Evolutionary conservation across 495 filamentous ascomycete species (phyloP).

Genomic region (Penicillium steckii): DNA sequence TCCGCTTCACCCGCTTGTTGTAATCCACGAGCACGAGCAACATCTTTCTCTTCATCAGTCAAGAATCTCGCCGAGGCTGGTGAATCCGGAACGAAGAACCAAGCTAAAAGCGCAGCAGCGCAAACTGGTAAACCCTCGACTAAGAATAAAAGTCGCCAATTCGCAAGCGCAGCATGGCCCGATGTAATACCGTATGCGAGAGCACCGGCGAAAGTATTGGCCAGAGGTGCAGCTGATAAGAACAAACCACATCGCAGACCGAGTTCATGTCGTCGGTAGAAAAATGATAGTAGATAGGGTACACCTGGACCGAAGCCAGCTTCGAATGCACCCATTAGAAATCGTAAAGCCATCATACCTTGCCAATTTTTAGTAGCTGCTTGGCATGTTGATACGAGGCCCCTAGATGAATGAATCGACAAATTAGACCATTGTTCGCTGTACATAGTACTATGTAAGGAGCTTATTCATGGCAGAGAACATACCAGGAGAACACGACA

Average conservation of each 20-base stretch:
- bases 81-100: slow-evolving; percentile 68
- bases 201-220: slow-evolving; percentile 79
- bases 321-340: slow-evolving; percentile 66
- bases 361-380: slow-evolving; percentile 60
- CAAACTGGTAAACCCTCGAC: slow-evolving; percentile 79
- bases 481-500: slow-evolving; percentile 48
- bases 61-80: slow-evolving; percentile 69
- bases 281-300: slow-evolving; percentile 76
- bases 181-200: slow-evolving; percentile 82
- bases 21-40: slow-evolving; percentile 62
- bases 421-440: too few relatives aligned
- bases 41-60: slow-evolving; percentile 64
- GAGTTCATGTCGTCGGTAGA: slow-evolving; percentile 77
- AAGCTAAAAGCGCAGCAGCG: slow-evolving; percentile 63
- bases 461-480: not conserved
- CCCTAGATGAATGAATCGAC: too few relatives aligned
- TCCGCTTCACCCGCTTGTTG: slow-evolving; percentile 61
- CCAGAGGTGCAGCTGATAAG: slow-evolving; percentile 74
- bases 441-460: too few relatives aligned
- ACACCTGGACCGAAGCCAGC: slow-evolving; percentile 66
- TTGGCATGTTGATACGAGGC: slow-evolving; percentile 58
- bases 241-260: slow-evolving; percentile 77
- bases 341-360: slow-evolving; percentile 65
- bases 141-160: slow-evolving; percentile 80
- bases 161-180: slow-evolving; percentile 61